Conservation (phyloP, 345 rosid species). For the Gossypium herbaceum region DNA sequence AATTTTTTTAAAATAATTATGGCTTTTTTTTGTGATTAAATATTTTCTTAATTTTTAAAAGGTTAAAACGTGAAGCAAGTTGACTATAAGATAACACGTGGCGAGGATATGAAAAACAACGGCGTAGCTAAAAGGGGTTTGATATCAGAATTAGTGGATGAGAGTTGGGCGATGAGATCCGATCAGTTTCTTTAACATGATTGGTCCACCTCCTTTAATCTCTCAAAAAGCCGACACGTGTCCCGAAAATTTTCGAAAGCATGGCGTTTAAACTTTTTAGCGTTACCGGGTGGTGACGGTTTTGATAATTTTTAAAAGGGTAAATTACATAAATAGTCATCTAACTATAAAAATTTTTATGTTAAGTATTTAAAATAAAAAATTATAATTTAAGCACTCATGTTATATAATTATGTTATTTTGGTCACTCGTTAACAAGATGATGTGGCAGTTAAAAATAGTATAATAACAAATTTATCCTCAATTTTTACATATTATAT, state of each 20-base stretch:
- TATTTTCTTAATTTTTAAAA: conserved; percentile 23
- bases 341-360: no score
- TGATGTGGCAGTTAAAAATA: no score
- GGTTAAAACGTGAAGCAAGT: conserved; percentile 25
- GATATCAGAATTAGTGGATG: conserved; percentile 84
- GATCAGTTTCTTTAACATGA: conserved; percentile 55
- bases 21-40: neutral
- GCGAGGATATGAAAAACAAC: conserved; percentile 35
- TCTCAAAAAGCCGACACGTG: conserved; percentile 26
- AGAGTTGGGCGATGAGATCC: conserved; percentile 58
- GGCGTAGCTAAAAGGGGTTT: conserved; percentile 23
- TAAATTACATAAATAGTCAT: no score
- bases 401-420: no score
- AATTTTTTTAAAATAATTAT: neutral
- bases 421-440: no score
- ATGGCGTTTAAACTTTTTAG: conserved; percentile 17
- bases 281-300: neutral
- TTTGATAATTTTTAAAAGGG: neutral
- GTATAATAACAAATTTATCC: no score
- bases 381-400: no score
- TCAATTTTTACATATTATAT: no score
- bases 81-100: conserved; percentile 51
- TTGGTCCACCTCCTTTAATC: conserved; percentile 59
- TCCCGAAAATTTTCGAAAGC: neutral
- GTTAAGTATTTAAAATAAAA: no score